phyloP scores from a whole-genome alignment of 2,329 filamentous ascomycete species.

The Dactylellina sp. region DNA sequence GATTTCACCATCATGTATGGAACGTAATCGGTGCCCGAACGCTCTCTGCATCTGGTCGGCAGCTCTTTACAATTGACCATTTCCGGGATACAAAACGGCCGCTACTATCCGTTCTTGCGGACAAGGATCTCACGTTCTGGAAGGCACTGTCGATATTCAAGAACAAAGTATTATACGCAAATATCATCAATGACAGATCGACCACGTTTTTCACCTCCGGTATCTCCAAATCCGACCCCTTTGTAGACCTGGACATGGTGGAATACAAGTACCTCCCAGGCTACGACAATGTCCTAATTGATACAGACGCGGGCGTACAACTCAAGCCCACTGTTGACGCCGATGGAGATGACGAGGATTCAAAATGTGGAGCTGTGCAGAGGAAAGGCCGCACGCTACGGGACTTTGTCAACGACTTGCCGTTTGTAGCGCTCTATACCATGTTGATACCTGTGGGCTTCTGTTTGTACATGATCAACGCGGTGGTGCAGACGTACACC shows the following conservation, averaged over 20 bases:
- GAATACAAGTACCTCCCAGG: slow-evolving; percentile 79
- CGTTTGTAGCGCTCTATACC: slow-evolving; percentile 73
- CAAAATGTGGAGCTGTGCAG: background rate
- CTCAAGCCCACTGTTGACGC: slow-evolving; percentile 61
- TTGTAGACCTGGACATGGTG: slow-evolving; percentile 73
- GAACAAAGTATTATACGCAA: slow-evolving; percentile 82
- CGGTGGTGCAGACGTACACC: slow-evolving; percentile 79
- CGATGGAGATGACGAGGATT: slow-evolving; percentile 58
- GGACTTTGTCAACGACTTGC: slow-evolving; percentile 68
- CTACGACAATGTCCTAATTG: slow-evolving; percentile 80
- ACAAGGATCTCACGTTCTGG: slow-evolving; percentile 87
- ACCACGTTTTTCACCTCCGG: slow-evolving; percentile 74
- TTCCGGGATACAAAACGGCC: slow-evolving; percentile 87
- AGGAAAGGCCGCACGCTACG: slow-evolving; percentile 12
- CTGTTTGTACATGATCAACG: slow-evolving; percentile 78
- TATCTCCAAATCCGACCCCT: slow-evolving; percentile 83
- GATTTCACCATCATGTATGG: slow-evolving; percentile 76
- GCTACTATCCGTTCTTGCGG: slow-evolving; percentile 82
- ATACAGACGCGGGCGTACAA: slow-evolving; percentile 68
- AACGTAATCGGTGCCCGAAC: slow-evolving; percentile 86
- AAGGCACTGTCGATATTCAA: slow-evolving; percentile 80
- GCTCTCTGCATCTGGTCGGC: slow-evolving; percentile 83
- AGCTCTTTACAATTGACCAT: slow-evolving; percentile 86
- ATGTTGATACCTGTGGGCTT: slow-evolving; percentile 80
- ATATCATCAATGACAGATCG: slow-evolving; percentile 85